Evolutionary conservation across 768 basidiomycete genomes (phyloP).

Genomic region (Paxillus ammoniavirescens): DNA sequence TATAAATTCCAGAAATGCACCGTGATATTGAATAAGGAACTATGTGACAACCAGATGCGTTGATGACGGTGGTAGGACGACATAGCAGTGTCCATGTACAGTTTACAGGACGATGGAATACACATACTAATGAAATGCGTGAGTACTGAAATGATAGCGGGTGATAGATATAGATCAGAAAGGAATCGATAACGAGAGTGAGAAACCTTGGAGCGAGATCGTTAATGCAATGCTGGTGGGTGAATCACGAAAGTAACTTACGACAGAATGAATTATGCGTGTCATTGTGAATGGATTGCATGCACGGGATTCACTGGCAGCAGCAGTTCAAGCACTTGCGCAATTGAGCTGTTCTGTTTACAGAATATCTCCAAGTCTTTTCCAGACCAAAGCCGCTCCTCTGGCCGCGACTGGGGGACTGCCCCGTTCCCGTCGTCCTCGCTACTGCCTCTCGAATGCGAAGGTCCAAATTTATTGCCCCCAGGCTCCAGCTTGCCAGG

Average conservation of each 20-base stretch:
- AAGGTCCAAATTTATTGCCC: constrained; percentile 25
- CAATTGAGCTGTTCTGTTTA: constrained; percentile 86
- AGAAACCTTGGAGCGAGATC: constrained; percentile 4
- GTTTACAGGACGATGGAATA: constrained; percentile 28
- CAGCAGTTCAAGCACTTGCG: constrained; percentile 66
- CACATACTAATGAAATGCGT: constrained; percentile 27
- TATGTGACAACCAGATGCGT: constrained; percentile 17
- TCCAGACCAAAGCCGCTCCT: constrained; percentile 68
- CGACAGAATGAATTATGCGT: constrained; percentile 10
- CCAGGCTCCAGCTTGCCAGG: constrained; percentile 65
- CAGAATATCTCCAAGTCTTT: constrained; percentile 82
- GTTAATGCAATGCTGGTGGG: constrained; percentile 9
- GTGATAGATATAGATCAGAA: constrained; percentile 27
- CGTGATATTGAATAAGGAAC: constrained; percentile 15
- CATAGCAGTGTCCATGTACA: constrained; percentile 22
- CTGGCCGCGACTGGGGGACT: constrained; percentile 35
- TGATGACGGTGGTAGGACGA: constrained; percentile 23
- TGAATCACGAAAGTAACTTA: constrained; percentile 15
- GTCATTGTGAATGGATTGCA: constrained; percentile 25
- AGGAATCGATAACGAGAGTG: constrained; percentile 21
- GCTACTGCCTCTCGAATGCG: constrained; percentile 27
- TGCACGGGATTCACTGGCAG: constrained; percentile 49
- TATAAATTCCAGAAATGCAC: constrained; percentile 12
- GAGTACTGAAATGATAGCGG: constrained; percentile 23
- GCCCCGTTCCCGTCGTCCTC: constrained; percentile 32